Conservation (phyloP, 345 rosid genomes). For the Ricinus communis region DNA sequence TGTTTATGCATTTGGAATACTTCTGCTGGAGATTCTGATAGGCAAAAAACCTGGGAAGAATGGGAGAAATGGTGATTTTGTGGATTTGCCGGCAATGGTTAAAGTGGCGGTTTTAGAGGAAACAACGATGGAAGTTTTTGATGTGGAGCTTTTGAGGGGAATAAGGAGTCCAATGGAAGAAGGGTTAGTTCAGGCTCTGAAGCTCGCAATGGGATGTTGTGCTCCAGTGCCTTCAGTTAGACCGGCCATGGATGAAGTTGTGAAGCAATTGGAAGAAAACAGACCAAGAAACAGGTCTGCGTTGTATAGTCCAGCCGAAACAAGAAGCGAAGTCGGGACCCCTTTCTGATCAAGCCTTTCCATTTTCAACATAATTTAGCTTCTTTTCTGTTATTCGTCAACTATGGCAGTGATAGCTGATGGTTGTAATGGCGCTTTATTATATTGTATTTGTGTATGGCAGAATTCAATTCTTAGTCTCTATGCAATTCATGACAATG, state of each 20-base stretch:
- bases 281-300: slow-evolving; percentile 97
- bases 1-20: slow-evolving; percentile 90
- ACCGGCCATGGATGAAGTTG: slow-evolving; percentile 95
- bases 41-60: slow-evolving; percentile 89
- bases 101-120: slow-evolving; percentile 96
- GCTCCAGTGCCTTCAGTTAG: slow-evolving; percentile 90
- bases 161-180: slow-evolving; percentile 95
- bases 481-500: slow-evolving; percentile 15
- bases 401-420: slow-evolving; percentile 14
- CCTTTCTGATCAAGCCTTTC: slow-evolving; percentile 54
- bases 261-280: slow-evolving; percentile 91
- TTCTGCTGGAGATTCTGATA: slow-evolving; percentile 79
- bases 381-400: slow-evolving; percentile 3
- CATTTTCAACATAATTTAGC: slow-evolving; percentile 20
- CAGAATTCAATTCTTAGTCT: slow-evolving; percentile 1
- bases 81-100: slow-evolving; percentile 82
- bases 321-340: slow-evolving; percentile 80
- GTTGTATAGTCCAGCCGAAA: slow-evolving; percentile 84
- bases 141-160: slow-evolving; percentile 80
- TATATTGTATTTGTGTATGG: not conserved
- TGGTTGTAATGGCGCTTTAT: slow-evolving; percentile 16
- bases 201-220: slow-evolving; percentile 98
- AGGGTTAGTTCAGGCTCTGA: slow-evolving; percentile 90
- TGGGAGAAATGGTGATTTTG: slow-evolving; percentile 58
- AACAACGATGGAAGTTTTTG: slow-evolving; percentile 92